Base-by-base conservation (phyloP, 2,329 filamentous ascomycete genomes). In the Calycina marina region DNA sequence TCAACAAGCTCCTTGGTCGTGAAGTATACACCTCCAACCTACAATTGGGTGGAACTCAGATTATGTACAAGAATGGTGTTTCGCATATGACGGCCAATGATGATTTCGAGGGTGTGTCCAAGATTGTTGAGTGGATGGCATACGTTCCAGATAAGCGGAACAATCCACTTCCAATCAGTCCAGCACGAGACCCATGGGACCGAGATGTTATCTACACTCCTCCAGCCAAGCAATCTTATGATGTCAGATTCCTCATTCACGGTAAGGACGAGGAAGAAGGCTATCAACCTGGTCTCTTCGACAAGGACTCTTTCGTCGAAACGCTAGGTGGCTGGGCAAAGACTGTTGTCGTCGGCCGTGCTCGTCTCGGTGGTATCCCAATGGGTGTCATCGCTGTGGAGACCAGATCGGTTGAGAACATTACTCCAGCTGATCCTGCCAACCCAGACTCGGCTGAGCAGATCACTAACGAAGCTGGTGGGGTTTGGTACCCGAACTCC, bases 31-130 rank as follows among this genome's bases (percentile, higher is more conserved):
- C 90, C 14, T 96, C 90, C 39, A 98, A 98, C 70, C 63, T 98
- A 53, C 90, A 98, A 67, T 83, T 98, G 44, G 90, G 90, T 75
- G 90, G 90, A 49, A 98, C 90, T n/a, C 90, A 98, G 62, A 98
- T 98, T 70, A 98, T 98, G 90, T 96, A 98, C 74, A 86, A 83
- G 64, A 98, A 98, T 57, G 90, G 90, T 73, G 90, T 98, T 25
- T 96, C 90, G 14, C 90, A 98, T 66, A 88, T 96, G 82, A 94
- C 88, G 46, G 90, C 90, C 51, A 81, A 79, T 47, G 88, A 98
- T 52, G 90, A 98, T 63, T 96, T 98, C 50, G 86, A 88, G 51
- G 90, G 90, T 72, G 82, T 98, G 14, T 85, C 82, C 51, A 92
- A 92, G 69, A 96, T 98, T 54, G 84, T 96, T 30, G 80, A 93